phyloP scores from a whole-genome alignment of 2,329 filamentous ascomycete genomes.

The Juglanconis sp. region DNA sequence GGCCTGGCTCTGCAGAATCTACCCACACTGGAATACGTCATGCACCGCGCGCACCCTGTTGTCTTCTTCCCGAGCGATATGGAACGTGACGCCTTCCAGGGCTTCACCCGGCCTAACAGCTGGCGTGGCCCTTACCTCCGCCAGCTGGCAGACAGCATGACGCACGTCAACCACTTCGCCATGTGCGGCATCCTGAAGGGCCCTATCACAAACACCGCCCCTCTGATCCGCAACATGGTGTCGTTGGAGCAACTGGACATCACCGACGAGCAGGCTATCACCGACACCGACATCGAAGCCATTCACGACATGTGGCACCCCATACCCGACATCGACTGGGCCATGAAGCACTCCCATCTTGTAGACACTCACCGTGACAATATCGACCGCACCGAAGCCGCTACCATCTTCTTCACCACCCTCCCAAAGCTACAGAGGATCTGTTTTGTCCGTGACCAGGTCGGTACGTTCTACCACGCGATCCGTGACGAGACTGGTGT shows the following conservation, averaged over 20 bases:
- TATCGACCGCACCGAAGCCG: slow-evolving; percentile 1
- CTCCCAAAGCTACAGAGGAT: slow-evolving; percentile 11
- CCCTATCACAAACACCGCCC: slow-evolving; percentile 1
- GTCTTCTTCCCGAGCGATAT: background rate
- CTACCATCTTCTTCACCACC: slow-evolving; percentile 5
- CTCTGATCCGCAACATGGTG: slow-evolving; percentile 1
- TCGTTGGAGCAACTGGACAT: slow-evolving; percentile 16
- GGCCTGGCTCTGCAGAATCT: slow-evolving; percentile 4
- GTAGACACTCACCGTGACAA: slow-evolving; percentile 2
- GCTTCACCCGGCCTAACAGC: background rate
- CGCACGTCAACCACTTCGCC: slow-evolving; percentile 12
- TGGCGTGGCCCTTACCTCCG: background rate
- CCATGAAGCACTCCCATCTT: slow-evolving; percentile 9
- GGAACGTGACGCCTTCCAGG: background rate
- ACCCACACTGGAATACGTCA: slow-evolving; percentile 9
- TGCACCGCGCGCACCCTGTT: slow-evolving; percentile 1
- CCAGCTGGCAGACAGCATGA: slow-evolving; percentile 1
- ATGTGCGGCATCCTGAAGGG: slow-evolving; percentile 13
- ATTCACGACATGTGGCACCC: background rate
- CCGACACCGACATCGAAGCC: background rate
- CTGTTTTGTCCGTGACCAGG: slow-evolving; percentile 15
- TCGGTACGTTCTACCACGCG: slow-evolving; percentile 7
- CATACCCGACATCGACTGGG: slow-evolving; percentile 6
- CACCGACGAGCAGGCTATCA: slow-evolving; percentile 12
- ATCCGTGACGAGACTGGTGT: background rate